Evolutionary conservation across 352 stramenopile genomes (phyloP).

Genomic region (Phytophthora cactorum): DNA sequence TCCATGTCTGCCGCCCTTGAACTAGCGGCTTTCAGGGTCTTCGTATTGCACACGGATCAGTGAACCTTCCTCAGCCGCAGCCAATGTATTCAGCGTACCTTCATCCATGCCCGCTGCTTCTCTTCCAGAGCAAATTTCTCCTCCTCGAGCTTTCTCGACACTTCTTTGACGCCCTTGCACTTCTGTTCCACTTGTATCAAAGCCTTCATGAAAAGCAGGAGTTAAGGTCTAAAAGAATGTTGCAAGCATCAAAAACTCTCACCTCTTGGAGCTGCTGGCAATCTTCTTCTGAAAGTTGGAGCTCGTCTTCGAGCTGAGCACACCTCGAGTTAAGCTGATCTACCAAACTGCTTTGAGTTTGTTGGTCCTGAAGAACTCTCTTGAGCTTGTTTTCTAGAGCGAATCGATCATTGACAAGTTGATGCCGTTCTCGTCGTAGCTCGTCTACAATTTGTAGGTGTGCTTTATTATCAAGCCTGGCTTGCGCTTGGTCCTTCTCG

Average conservation of each 20-base stretch:
- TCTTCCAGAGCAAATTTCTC: slow-evolving; percentile 61
- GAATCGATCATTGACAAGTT: slow-evolving; percentile 29
- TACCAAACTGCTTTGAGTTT: slow-evolving; percentile 26
- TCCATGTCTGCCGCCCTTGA: slow-evolving; percentile 48
- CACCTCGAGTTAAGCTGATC: slow-evolving; percentile 33
- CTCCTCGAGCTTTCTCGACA: slow-evolving; percentile 23
- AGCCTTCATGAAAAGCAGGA: slow-evolving; percentile 8
- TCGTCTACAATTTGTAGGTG: slow-evolving; percentile 35
- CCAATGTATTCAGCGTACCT: slow-evolving; percentile 25
- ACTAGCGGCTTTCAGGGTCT: slow-evolving; percentile 51
- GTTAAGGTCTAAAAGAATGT: neutral
- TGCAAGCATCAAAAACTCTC: neutral
- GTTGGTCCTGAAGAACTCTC: slow-evolving; percentile 28
- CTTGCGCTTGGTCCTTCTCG: slow-evolving; percentile 46
- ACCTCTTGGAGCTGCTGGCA: slow-evolving; percentile 35
- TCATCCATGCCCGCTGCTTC: slow-evolving; percentile 40
- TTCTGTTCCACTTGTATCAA: slow-evolving; percentile 22
- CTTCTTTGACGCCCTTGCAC: slow-evolving; percentile 21
- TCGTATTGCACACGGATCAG: slow-evolving; percentile 7
- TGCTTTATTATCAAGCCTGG: slow-evolving; percentile 25
- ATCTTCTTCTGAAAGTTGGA: slow-evolving; percentile 14
- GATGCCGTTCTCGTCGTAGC: slow-evolving; percentile 40
- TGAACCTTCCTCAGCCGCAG: neutral
- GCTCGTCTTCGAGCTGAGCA: slow-evolving; percentile 20
- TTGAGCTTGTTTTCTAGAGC: slow-evolving; percentile 37